Percentiles rank a stretch among this genome's conserved stretches.
Conservation (phyloP, 2,329 filamentous ascomycete species). For the Penicillium vulpinum region DNA sequence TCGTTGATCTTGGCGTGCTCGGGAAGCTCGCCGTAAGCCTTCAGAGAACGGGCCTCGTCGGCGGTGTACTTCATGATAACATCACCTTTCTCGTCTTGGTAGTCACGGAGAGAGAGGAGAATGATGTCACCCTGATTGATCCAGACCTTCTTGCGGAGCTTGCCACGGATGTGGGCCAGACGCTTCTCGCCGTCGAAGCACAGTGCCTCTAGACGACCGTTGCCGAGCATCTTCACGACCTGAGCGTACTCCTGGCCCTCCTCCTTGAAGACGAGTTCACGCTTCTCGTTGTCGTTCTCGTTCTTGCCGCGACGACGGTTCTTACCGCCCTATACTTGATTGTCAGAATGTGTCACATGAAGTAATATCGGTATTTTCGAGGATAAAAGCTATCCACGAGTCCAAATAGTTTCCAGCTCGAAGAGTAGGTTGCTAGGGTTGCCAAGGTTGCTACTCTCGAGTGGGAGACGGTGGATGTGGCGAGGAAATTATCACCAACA, state of each 20-base stretch:
- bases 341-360: slow-evolving; percentile 29
- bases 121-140: slow-evolving; percentile 98
- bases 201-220: slow-evolving; percentile 86
- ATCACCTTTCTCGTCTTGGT: slow-evolving; percentile 91
- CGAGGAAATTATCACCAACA: slow-evolving; percentile 23
- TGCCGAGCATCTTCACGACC: slow-evolving; percentile 93
- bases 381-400: not conserved
- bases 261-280: slow-evolving; percentile 97
- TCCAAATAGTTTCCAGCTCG: not conserved
- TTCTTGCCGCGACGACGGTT: slow-evolving; percentile 98
- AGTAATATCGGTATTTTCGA: not conserved
- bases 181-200: slow-evolving; percentile 95
- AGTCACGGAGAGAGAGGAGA: slow-evolving; percentile 81
- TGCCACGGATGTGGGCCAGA: slow-evolving; percentile 84
- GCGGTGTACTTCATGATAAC: slow-evolving; percentile 93
- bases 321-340: slow-evolving; percentile 79
- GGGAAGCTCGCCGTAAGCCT: slow-evolving; percentile 95
- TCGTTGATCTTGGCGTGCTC: slow-evolving; percentile 99
- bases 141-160: slow-evolving; percentile 99
- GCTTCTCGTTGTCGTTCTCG: slow-evolving; percentile 99
- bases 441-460: not conserved
- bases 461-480: slow-evolving; percentile 17
- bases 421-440: slow-evolving; percentile 4
- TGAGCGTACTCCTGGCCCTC: slow-evolving; percentile 92
- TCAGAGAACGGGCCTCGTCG: slow-evolving; percentile 92